These are phyloP conservation scores for Chrysanthemum seticuspe DNA, from an alignment of 129 eudicot species.

Conservation along the genomic window DNA sequence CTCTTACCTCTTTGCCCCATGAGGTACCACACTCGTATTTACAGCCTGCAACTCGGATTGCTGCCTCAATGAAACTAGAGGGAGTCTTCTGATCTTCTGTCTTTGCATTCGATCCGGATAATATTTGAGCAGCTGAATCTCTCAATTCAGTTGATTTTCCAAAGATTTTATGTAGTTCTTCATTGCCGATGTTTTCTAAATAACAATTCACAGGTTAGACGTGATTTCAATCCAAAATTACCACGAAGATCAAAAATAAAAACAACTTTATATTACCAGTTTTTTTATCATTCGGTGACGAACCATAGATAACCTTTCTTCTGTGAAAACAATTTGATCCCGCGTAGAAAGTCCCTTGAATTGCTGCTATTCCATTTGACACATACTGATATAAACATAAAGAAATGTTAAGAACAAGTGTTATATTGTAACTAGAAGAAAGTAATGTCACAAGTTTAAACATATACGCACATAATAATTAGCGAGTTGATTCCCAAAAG, in stretches of 20 bases:
- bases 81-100: slow-evolving; percentile 7
- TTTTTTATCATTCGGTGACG: slow-evolving; percentile 35
- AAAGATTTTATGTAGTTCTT: slow-evolving; percentile 36
- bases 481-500: slow-evolving; percentile 48
- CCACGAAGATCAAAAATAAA: background rate
- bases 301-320: slow-evolving; percentile 59
- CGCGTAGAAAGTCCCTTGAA: slow-evolving; percentile 50
- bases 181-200: slow-evolving; percentile 25
- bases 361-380: slow-evolving; percentile 32
- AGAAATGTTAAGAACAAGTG: background rate
- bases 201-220: background rate
- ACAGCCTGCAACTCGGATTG: slow-evolving; percentile 43
- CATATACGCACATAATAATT: slow-evolving; percentile 19
- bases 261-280: slow-evolving; percentile 23
- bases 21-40: slow-evolving; percentile 51
- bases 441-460: too few species aligned
- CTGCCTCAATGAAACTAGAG: slow-evolving; percentile 34
- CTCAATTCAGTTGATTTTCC: slow-evolving; percentile 44
- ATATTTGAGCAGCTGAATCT: slow-evolving; percentile 29
- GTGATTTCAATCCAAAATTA: background rate
- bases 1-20: slow-evolving; percentile 57
- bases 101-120: slow-evolving; percentile 26
- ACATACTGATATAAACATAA: slow-evolving; percentile 14
- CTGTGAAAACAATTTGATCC: slow-evolving; percentile 64
- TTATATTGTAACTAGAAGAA: background rate